These are phyloP conservation scores for Spirogloea muscicola DNA, from an alignment of 139 green algal species.

Conservation along the genomic window DNA sequence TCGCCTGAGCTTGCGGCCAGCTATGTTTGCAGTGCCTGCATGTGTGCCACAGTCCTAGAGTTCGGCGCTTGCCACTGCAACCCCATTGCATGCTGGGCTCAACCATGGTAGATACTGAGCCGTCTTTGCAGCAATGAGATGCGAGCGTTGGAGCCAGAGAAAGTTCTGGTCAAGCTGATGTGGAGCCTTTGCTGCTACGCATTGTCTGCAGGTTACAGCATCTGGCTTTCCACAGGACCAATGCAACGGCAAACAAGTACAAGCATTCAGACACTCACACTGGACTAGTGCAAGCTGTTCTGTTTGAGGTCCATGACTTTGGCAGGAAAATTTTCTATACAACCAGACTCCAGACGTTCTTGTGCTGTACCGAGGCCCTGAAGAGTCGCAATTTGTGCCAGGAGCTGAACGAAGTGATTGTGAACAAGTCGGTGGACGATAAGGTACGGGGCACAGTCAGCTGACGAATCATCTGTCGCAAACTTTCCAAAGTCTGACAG, in stretches of 20 bases:
- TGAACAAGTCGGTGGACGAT: constrained; percentile 34
- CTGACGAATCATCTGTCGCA: neutral
- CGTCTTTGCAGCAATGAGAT: no score
- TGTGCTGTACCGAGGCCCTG: constrained; percentile 58
- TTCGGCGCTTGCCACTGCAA: no score
- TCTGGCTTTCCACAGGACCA: constrained; percentile 51
- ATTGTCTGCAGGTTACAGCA: constrained; percentile 48
- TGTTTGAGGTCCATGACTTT: constrained; percentile 62
- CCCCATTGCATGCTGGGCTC: no score
- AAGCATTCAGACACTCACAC: constrained; percentile 45
- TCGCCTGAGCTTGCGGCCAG: no score
- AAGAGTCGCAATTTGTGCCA: constrained; percentile 52
- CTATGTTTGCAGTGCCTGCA: no score
- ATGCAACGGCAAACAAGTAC: constrained; percentile 44
- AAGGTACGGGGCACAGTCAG: neutral
- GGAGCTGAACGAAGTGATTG: constrained; percentile 56
- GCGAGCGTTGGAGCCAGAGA: no score
- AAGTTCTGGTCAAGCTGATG: no score
- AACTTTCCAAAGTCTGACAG: neutral
- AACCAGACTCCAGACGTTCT: constrained; percentile 48
- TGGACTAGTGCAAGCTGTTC: constrained; percentile 58
- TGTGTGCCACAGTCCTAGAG: no score
- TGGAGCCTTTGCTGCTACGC: no score
- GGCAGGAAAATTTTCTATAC: constrained; percentile 51
- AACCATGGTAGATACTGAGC: no score